A percentile compares a stretch with the other conserved stretches of the same genome.
Evolutionary conservation across 2,329 filamentous ascomycete species (phyloP).

Genomic region (Onygenales sp.): DNA sequence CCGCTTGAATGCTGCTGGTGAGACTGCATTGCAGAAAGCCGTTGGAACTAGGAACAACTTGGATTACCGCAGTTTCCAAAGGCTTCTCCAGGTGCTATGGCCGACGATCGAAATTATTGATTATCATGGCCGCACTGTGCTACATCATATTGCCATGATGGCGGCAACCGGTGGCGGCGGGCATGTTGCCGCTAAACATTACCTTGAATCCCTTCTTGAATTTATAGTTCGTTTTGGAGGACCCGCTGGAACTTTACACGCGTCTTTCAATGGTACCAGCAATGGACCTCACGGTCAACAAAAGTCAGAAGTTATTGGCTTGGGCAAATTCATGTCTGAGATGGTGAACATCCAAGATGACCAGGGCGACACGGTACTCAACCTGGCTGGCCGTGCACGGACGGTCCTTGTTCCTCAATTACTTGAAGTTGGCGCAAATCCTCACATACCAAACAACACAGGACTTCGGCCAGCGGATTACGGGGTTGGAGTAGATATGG

Average conservation of each 20-base stretch:
- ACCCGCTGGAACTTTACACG: conserved; percentile 45
- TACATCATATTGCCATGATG: conserved; percentile 93
- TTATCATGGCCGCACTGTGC: conserved; percentile 76
- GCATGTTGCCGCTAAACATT: conserved; percentile 78
- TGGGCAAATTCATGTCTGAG: conserved; percentile 91
- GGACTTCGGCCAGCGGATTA: conserved; percentile 89
- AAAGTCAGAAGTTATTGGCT: conserved; percentile 59
- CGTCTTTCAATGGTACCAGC: conserved; percentile 17
- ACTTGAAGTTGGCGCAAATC: conserved; percentile 87
- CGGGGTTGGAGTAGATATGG: conserved; percentile 66
- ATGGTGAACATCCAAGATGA: conserved; percentile 95
- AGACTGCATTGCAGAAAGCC: conserved; percentile 87
- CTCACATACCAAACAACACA: conserved; percentile 82
- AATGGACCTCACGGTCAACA: conserved; percentile 19
- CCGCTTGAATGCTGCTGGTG: conserved; percentile 78
- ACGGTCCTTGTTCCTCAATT: conserved; percentile 98
- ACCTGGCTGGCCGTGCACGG: conserved; percentile 84
- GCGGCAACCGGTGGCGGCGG: conserved; percentile 91
- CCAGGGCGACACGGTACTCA: conserved; percentile 87
- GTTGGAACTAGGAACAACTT: conserved; percentile 91
- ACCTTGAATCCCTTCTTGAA: conserved; percentile 86
- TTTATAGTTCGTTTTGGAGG: conserved; percentile 85
- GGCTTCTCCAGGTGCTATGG: conserved; percentile 78
- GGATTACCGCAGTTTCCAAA: conserved; percentile 81
- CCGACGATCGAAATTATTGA: conserved; percentile 86